phyloP scores from a whole-genome alignment of 73 alveolate genomes.

The Paramecium primaurelia region DNA sequence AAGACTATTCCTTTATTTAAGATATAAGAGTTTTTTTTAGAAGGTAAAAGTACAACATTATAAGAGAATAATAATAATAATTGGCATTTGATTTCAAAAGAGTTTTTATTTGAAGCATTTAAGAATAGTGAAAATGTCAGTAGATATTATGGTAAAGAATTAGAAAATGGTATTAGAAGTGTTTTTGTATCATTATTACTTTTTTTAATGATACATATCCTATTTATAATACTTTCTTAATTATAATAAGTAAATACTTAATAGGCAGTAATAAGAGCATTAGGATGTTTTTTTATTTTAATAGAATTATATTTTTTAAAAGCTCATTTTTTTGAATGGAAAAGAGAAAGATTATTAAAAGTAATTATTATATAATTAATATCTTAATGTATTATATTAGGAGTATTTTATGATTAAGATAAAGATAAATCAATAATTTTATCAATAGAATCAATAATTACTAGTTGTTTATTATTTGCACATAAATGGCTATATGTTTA shows the following conservation, averaged over 20 bases:
- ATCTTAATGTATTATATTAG: neutral
- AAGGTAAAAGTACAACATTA: neutral
- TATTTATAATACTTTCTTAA: neutral
- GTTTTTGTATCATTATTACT: neutral
- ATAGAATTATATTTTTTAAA: neutral
- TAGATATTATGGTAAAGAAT: neutral
- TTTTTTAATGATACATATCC: neutral
- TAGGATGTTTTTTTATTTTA: neutral
- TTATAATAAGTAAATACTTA: neutral
- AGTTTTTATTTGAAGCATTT: neutral
- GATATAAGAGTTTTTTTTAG: neutral
- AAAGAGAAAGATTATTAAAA: neutral
- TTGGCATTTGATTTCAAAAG: neutral
- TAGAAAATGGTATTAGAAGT: neutral
- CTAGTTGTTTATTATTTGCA: neutral
- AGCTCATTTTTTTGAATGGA: slow-evolving; percentile 23
- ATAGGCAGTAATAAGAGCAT: slow-evolving; percentile 19
- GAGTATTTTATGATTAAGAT: neutral
- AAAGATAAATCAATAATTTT: neutral
- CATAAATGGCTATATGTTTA: slow-evolving; percentile 30
- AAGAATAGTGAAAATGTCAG: neutral
- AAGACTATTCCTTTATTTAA: slow-evolving; percentile 22
- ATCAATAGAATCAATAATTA: neutral
- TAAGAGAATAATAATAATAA: neutral
- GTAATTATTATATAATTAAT: neutral